Percentiles rank a stretch among this genome's conserved stretches.
These are phyloP conservation scores for Phellopilus nigrolimitatus DNA, from an alignment of 1,284 basidiomycete species.

Conservation along the genomic window DNA sequence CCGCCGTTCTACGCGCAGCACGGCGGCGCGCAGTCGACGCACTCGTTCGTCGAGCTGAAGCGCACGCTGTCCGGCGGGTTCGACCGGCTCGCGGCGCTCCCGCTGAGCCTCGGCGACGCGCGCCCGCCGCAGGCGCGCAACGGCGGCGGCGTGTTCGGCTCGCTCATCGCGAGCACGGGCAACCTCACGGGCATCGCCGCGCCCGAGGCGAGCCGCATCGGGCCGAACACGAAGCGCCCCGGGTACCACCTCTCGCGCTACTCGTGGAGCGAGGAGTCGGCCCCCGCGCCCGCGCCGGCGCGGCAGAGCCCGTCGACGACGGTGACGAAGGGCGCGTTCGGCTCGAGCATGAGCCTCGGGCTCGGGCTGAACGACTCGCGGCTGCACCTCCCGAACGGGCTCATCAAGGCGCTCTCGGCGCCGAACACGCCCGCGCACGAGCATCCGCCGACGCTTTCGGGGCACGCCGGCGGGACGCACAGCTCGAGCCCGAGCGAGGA, in stretches of 20 bases:
- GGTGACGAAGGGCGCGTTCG: not conserved
- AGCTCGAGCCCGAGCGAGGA: not conserved
- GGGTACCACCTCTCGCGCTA: slow-evolving; percentile 57
- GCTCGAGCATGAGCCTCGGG: not conserved
- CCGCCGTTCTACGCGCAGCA: slow-evolving; percentile 6
- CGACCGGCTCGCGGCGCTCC: slow-evolving; percentile 2
- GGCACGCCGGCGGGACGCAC: not conserved
- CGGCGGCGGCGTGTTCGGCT: slow-evolving; percentile 67
- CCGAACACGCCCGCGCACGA: slow-evolving; percentile 8
- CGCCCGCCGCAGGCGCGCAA: slow-evolving; percentile 48
- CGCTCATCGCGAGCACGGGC: slow-evolving; percentile 68
- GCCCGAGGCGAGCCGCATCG: slow-evolving; percentile 49
- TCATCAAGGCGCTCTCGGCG: too few relatives aligned
- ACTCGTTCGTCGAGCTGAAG: not conserved
- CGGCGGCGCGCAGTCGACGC: not conserved
- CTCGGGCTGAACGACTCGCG: not conserved
- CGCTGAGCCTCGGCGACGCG: slow-evolving; percentile 3
- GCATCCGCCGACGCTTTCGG: not conserved
- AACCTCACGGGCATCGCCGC: slow-evolving; percentile 58
- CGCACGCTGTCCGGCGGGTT: slow-evolving; percentile 7
- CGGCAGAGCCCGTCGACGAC: not conserved
- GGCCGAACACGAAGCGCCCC: slow-evolving; percentile 61
- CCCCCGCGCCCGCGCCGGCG: not conserved
- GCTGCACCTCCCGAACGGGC: too few relatives aligned
- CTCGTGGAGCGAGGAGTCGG: slow-evolving; percentile 25